phyloP scores from a whole-genome alignment of 1,284 basidiomycete genomes.

The Heliocybe sulcata region DNA sequence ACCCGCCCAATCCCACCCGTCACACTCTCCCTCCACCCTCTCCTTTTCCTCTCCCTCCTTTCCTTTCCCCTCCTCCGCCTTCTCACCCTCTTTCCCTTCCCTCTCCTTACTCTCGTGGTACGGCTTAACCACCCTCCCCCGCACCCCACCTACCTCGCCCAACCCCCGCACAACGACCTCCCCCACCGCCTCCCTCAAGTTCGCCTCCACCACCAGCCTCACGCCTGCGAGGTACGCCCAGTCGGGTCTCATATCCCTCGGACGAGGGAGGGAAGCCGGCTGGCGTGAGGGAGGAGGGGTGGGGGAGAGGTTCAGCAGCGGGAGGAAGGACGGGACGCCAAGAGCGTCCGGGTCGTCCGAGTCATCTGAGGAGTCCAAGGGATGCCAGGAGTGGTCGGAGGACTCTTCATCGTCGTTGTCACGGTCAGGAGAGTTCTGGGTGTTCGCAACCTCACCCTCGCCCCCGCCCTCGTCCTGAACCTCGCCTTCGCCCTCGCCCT shows the following conservation, averaged over 20 bases:
- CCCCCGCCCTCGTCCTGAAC: slow-evolving; percentile 16
- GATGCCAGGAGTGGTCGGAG: neutral
- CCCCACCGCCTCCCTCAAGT: slow-evolving; percentile 14
- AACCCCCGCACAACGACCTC: slow-evolving; percentile 26
- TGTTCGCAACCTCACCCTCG: slow-evolving; percentile 3
- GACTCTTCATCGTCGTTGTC: too few relatives aligned
- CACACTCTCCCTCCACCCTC: slow-evolving; percentile 21
- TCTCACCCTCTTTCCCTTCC: slow-evolving; percentile 31
- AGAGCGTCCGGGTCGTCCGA: neutral
- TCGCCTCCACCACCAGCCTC: slow-evolving; percentile 19
- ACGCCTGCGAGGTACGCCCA: slow-evolving; percentile 22
- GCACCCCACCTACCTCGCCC: slow-evolving; percentile 32
- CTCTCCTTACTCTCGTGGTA: slow-evolving; percentile 30
- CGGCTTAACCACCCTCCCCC: slow-evolving; percentile 17
- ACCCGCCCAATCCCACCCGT: slow-evolving; percentile 56
- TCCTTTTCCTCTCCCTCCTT: slow-evolving; percentile 33
- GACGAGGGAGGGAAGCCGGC: slow-evolving; percentile 6
- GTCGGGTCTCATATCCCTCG: slow-evolving; percentile 15
- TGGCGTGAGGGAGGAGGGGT: neutral
- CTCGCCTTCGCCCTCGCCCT: slow-evolving; percentile 16
- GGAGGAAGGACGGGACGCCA: neutral
- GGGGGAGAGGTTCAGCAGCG: neutral
- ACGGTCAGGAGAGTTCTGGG: too few relatives aligned
- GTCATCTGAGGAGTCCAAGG: slow-evolving; percentile 1
- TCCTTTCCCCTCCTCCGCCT: slow-evolving; percentile 24